phyloP scores from a whole-genome alignment of 768 basidiomycete genomes.

The Xerocomellus amylosporus region DNA sequence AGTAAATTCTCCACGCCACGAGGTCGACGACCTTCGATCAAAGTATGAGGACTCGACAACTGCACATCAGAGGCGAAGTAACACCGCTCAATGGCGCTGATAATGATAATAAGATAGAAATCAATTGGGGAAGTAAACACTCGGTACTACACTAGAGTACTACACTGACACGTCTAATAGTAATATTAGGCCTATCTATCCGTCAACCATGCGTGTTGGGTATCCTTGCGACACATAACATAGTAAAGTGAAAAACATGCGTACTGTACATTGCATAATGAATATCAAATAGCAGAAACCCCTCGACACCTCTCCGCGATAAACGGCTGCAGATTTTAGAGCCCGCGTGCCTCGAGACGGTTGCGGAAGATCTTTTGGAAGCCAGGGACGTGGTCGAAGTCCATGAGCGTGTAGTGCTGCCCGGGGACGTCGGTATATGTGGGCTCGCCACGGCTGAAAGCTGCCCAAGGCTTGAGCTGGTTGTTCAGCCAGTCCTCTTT shows the following conservation, averaged over 20 bases:
- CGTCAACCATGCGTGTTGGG: background rate
- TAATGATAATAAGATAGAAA: background rate
- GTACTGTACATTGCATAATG: background rate
- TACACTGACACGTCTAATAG: background rate
- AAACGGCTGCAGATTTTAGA: background rate
- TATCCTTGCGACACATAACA: background rate
- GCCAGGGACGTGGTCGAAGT: constrained; percentile 29
- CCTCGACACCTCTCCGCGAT: background rate
- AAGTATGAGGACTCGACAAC: too few species aligned
- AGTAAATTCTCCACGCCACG: too few species aligned
- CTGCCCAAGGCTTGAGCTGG: constrained; percentile 26
- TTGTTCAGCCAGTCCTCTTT: constrained; percentile 31
- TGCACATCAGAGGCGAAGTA: too few species aligned
- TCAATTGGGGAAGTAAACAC: background rate
- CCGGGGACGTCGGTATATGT: constrained; percentile 27
- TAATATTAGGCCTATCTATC: background rate
- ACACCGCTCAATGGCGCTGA: background rate
- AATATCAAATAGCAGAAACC: background rate
- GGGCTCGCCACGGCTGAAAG: constrained; percentile 22
- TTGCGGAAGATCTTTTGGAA: constrained; percentile 31
- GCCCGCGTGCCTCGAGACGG: constrained; percentile 25
- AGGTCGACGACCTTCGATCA: too few species aligned
- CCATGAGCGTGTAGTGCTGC: constrained; percentile 32
- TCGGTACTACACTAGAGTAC: background rate
- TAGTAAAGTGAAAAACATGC: background rate